phyloP scores from a whole-genome alignment of 108 stramenopile species.

The Skeletonema grethae region DNA sequence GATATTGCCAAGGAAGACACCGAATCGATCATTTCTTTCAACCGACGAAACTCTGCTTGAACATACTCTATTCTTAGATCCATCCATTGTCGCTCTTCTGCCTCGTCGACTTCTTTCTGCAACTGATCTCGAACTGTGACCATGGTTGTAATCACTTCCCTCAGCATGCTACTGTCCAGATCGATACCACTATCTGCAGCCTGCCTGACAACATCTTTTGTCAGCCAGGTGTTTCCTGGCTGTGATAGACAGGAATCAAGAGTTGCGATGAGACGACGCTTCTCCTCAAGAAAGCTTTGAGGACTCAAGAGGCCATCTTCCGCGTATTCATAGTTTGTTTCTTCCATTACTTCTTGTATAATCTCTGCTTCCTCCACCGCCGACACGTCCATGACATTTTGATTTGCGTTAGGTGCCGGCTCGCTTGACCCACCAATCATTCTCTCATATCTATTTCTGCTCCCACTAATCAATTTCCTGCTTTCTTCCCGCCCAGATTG shows the following conservation, averaged over 20 bases:
- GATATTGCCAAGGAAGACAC: conserved; percentile 26
- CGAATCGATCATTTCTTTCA: conserved; percentile 44
- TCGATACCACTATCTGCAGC: conserved; percentile 37
- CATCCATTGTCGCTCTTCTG: conserved; percentile 22
- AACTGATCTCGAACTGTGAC: conserved; percentile 55
- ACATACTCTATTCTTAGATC: conserved; percentile 43
- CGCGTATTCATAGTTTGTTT: conserved; percentile 50
- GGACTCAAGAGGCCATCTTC: conserved; percentile 48
- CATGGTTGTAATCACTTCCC: conserved; percentile 62
- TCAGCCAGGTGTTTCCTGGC: conserved; percentile 66
- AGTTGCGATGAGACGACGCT: conserved; percentile 41
- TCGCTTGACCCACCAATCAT: conserved; percentile 29
- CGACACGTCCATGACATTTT: conserved; percentile 27
- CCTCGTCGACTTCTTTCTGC: conserved; percentile 40
- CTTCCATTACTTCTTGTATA: conserved; percentile 46
- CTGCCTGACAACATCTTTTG: conserved; percentile 36
- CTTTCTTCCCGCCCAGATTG: conserved; percentile 42
- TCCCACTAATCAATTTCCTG: conserved; percentile 25
- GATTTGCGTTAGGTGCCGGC: neutral
- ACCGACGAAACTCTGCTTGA: conserved; percentile 30
- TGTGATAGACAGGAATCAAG: conserved; percentile 55
- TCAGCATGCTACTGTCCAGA: conserved; percentile 35
- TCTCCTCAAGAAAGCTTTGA: conserved; percentile 42
- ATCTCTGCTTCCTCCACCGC: conserved; percentile 35
- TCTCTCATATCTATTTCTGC: conserved; percentile 21